Evolutionary conservation across 306 rosid genomes (phyloP).

Genomic region (Alnus glutinosa): DNA sequence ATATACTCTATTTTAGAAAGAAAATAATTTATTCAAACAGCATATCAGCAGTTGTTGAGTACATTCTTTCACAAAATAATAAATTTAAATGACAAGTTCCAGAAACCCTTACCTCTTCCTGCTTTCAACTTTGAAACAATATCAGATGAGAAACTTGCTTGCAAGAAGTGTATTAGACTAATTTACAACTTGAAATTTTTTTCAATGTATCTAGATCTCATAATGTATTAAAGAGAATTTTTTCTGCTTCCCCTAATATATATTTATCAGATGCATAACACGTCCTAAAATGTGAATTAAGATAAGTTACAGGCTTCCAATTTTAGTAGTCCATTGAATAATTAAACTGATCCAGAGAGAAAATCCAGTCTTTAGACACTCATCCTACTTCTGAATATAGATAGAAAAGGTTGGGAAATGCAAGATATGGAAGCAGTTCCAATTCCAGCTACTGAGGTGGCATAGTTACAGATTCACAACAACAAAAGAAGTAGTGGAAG

Average conservation of each 20-base stretch:
- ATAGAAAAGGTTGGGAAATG: neutral
- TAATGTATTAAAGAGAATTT: neutral
- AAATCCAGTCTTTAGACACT: neutral
- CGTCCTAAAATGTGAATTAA: neutral
- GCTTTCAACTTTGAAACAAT: conserved; percentile 20
- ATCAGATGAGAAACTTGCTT: conserved; percentile 27
- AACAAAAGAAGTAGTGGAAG: neutral
- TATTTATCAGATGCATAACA: neutral
- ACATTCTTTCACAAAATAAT: conserved; percentile 17
- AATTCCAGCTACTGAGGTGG: too few relatives aligned
- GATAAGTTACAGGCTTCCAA: neutral
- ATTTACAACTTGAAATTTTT: neutral
- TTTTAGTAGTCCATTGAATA: neutral
- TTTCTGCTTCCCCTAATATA: neutral
- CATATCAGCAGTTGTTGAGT: conserved; percentile 7
- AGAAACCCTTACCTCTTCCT: conserved; percentile 24
- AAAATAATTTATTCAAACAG: neutral
- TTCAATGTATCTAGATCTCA: neutral
- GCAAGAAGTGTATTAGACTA: conserved; percentile 23
- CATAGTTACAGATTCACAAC: too few relatives aligned
- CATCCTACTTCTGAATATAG: neutral
- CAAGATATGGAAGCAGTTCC: neutral
- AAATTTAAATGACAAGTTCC: neutral
- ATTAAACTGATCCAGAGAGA: neutral
- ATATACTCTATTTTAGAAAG: conserved; percentile 5